Base-by-base conservation (phyloP, 2,329 filamentous ascomycete species). In the Clonostachys solani region DNA sequence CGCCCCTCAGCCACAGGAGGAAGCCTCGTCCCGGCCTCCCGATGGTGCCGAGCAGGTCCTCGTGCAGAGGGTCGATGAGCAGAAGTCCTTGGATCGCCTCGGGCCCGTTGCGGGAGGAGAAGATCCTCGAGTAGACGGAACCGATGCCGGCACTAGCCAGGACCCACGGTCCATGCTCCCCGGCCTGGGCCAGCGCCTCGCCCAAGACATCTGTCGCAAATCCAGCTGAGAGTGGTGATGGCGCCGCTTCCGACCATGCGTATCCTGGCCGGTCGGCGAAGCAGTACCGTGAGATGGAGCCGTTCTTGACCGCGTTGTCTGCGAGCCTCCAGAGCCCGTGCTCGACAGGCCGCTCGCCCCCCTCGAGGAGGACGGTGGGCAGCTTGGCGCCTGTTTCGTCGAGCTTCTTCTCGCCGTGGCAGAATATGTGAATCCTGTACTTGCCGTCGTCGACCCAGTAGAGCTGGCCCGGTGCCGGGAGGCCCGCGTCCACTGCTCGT, bases 191-290 rank as follows among this genome's bases (percentile, higher is more conserved):
- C 6, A 99, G 78, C 4, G 91, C 89, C 69, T 97, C 92, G 40
- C 89, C 92, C 23, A 97, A 74, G 0, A 85, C 89, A 59, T 96
- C 91, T 6, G 89, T 85, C n/a, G 88, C 86, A 81, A 96, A 96
- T 40, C 92, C 91, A 5, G 90, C 92, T 6, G 89, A 95, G 57
- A 96, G 85, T 0, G 94, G 94, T 6, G 92, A 96, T 3, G 94
- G 94, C 0, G 92, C 91, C 47, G 94, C 92, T 66, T 99, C 94
- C 42, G 80, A 83, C 75, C 90, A 96, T 7, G 80, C 92, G 47
- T 92, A 80, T 2, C 94, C 94, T 1, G 94, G 94, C 18, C 94
- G 86, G 63, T 99, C 94, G 62, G 89, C 92, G 66, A 96, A 96
- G 75, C 94, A 99, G 71, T 95, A 97, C 50, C 92, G 84, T 47